Conservation (phyloP, 148 eudicot species). For the Camellia sinensis region DNA sequence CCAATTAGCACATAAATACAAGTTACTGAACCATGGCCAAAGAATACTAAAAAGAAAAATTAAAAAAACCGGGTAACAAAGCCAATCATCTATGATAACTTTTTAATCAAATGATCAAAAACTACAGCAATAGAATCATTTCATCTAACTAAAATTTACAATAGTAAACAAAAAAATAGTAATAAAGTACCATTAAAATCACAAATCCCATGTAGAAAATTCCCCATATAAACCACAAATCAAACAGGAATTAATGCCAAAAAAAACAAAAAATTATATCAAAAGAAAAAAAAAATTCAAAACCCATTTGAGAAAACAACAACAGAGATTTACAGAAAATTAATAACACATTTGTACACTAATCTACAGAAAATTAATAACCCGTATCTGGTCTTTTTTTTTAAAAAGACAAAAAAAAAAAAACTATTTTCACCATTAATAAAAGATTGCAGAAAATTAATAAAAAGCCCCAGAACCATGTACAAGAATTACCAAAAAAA, state of each 20-base stretch:
- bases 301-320: background rate
- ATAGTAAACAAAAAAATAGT: background rate
- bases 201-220: background rate
- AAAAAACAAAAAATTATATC: background rate
- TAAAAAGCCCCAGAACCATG: background rate
- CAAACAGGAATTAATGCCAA: background rate
- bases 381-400: background rate
- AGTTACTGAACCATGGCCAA: background rate
- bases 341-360: no score
- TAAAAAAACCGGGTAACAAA: no score
- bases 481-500: background rate
- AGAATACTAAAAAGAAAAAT: background rate
- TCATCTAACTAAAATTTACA: background rate
- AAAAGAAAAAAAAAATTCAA: background rate
- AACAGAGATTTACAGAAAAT: background rate
- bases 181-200: background rate
- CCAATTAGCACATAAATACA: background rate
- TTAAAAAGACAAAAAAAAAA: no score
- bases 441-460: background rate
- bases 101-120: background rate
- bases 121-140: background rate
- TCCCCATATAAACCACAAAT: background rate
- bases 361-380: no score
- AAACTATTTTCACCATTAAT: background rate
- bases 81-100: background rate